These are phyloP conservation scores for Xylaria sp. DNA, from an alignment of 2,329 filamentous ascomycete species.

Conservation along the genomic window DNA sequence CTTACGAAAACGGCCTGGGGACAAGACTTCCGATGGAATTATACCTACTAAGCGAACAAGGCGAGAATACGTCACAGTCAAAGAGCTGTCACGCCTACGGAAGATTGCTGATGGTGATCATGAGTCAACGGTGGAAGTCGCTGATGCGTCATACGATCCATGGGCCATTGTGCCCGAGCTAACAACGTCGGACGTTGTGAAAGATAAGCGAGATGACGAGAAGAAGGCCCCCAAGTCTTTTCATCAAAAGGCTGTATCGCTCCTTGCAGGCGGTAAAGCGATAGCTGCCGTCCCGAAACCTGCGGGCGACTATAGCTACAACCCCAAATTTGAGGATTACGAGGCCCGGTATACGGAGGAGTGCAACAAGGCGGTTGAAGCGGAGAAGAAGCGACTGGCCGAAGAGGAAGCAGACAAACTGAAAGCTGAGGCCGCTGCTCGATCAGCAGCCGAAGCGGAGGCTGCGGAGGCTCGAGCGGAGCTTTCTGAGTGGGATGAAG, in stretches of 20 bases:
- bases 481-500: slow-evolving; percentile 80
- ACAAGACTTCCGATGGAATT: slow-evolving; percentile 77
- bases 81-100: slow-evolving; percentile 82
- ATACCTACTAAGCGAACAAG: slow-evolving; percentile 79
- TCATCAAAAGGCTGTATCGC: slow-evolving; percentile 79
- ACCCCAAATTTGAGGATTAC: slow-evolving; percentile 88
- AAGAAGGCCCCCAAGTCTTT: slow-evolving; percentile 80
- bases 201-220: slow-evolving; percentile 57
- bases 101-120: slow-evolving; percentile 80
- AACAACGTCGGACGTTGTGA: slow-evolving; percentile 42
- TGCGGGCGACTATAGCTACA: slow-evolving; percentile 88
- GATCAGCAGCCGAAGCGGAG: slow-evolving; percentile 78
- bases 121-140: slow-evolving; percentile 62
- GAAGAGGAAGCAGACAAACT: slow-evolving; percentile 73
- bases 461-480: slow-evolving; percentile 74
- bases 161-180: slow-evolving; percentile 68
- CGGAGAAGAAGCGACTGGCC: slow-evolving; percentile 77
- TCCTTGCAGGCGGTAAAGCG: slow-evolving; percentile 82
- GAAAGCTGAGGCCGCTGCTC: slow-evolving; percentile 72
- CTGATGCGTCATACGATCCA: slow-evolving; percentile 78
- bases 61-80: slow-evolving; percentile 82
- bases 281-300: slow-evolving; percentile 83
- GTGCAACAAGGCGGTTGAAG: slow-evolving; percentile 80
- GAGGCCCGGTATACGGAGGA: slow-evolving; percentile 78
- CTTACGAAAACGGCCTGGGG: slow-evolving; percentile 77